A percentile compares a stretch with the other conserved stretches of the same genome.
These are phyloP conservation scores for Ogataea nitratoaversa DNA, from an alignment of 805 yeast species.

Conservation along the genomic window DNA sequence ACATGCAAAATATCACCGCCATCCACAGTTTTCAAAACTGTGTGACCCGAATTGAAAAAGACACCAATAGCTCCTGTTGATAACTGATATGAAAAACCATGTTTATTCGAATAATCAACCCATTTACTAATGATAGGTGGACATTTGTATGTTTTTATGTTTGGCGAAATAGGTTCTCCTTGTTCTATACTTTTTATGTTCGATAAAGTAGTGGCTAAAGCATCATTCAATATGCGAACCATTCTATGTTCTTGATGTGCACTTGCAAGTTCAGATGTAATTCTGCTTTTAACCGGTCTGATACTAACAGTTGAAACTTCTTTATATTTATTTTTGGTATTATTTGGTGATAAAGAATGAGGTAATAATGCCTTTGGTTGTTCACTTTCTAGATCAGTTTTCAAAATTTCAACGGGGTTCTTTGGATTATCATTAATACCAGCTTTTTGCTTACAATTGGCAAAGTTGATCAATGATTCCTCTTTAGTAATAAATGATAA, in stretches of 20 bases:
- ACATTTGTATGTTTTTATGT: conserved; percentile 17
- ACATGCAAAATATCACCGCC: conserved; percentile 65
- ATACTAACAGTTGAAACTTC: conserved; percentile 42
- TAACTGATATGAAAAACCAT: conserved; percentile 91
- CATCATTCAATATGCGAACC: conserved; percentile 23
- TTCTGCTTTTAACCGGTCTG: conserved; percentile 24
- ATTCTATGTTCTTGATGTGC: conserved; percentile 27
- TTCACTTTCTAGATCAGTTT: conserved; percentile 65
- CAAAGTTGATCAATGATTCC: conserved; percentile 65
- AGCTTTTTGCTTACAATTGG: conserved; percentile 56
- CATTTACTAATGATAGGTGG: conserved; percentile 85
- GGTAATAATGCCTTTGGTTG: conserved; percentile 72
- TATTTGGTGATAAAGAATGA: conserved; percentile 87
- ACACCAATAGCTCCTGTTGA: conserved; percentile 90
- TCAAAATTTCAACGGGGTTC: conserved; percentile 66
- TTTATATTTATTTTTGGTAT: conserved; percentile 81
- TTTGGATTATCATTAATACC: conserved; percentile 47
- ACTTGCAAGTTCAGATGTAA: conserved; percentile 26
- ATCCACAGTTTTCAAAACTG: conserved; percentile 68
- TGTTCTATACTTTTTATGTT: conserved; percentile 26
- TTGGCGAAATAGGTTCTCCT: conserved; percentile 11
- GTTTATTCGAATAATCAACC: conserved; percentile 96
- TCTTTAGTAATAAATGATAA: conserved; percentile 49
- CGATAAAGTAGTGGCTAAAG: conserved; percentile 25
- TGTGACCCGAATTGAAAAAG: conserved; percentile 77